phyloP scores from a whole-genome alignment of 1,284 basidiomycete genomes.

The Puccinia horiana region DNA sequence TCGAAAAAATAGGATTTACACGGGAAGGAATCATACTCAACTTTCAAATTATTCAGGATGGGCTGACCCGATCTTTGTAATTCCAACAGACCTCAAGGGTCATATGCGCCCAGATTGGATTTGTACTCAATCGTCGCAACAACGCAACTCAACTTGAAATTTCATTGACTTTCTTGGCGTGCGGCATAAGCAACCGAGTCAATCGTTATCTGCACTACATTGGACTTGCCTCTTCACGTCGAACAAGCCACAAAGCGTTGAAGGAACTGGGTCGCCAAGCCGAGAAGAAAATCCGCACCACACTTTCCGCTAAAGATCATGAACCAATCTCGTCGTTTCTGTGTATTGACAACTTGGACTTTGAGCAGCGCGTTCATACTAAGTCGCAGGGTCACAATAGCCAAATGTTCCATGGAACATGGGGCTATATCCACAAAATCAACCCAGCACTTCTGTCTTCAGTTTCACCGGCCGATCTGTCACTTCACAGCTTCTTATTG shows the following conservation, averaged over 20 bases:
- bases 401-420: conserved; percentile 20
- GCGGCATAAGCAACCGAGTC: background rate
- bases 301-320: too few species aligned
- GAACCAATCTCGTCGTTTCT: background rate
- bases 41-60: background rate
- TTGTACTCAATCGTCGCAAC: background rate
- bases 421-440: background rate
- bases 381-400: background rate
- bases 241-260: background rate
- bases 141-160: background rate
- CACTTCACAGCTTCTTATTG: background rate
- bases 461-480: background rate
- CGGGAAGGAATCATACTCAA: background rate
- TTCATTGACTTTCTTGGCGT: background rate
- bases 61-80: background rate
- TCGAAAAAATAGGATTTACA: background rate
- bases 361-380: background rate
- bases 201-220: background rate
- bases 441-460: background rate
- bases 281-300: background rate
- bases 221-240: background rate
- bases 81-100: background rate
- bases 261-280: background rate
- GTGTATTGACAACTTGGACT: background rate
- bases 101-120: background rate